These are phyloP conservation scores for Crataegus laevigata DNA, from an alignment of 306 rosid genomes.

Conservation along the genomic window DNA sequence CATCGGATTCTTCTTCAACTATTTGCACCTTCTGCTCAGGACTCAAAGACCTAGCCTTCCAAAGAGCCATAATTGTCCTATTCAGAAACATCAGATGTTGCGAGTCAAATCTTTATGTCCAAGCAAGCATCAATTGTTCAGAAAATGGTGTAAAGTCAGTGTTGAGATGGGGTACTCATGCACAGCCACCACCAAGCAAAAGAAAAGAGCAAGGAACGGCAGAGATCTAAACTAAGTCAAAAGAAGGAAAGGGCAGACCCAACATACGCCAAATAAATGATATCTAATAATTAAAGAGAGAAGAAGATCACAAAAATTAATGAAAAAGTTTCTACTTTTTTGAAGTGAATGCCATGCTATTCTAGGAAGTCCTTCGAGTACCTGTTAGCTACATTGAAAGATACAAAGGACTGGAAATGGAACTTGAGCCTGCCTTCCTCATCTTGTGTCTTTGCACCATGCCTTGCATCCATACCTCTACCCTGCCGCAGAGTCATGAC, in stretches of 20 bases:
- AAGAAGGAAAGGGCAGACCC: neutral
- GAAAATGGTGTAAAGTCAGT: neutral
- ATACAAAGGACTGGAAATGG: conserved; percentile 91
- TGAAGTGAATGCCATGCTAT: neutral
- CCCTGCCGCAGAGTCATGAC: conserved; percentile 73
- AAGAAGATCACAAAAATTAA: neutral
- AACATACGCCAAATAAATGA: neutral
- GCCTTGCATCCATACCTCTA: conserved; percentile 84
- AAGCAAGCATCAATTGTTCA: neutral
- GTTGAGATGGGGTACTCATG: neutral
- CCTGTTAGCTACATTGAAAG: conserved; percentile 85
- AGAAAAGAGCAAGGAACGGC: neutral
- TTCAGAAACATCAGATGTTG: conserved; percentile 20
- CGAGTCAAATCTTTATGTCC: neutral
- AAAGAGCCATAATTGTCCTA: conserved; percentile 93
- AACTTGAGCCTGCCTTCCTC: conserved; percentile 92
- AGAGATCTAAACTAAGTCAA: neutral
- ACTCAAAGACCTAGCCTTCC: conserved; percentile 88
- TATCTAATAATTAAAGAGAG: neutral
- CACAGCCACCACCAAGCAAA: neutral
- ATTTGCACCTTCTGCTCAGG: conserved; percentile 88
- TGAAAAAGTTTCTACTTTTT: neutral
- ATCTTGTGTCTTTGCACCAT: conserved; percentile 81
- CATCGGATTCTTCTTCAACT: conserved; percentile 75
- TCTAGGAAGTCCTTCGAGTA: conserved; percentile 23